Evolutionary conservation across 331 rosid genomes (phyloP).

Genomic region (Quercus phellos): DNA sequence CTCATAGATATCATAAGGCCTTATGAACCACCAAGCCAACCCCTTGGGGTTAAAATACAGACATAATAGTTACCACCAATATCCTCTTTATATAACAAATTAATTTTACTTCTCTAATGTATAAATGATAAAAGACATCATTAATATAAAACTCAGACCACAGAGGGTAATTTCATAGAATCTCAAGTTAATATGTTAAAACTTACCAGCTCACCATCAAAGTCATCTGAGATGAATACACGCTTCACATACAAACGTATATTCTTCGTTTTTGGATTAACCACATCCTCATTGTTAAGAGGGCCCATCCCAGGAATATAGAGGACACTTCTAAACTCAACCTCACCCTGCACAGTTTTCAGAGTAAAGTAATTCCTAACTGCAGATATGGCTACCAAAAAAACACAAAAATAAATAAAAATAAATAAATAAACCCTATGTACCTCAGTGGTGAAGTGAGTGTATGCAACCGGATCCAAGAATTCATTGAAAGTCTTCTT

Average conservation of each 20-base stretch:
- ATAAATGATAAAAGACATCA: background rate
- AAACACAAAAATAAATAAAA: background rate
- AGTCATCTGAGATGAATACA: conserved; percentile 94
- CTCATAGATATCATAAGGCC: too few relatives aligned
- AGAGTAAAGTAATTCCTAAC: conserved; percentile 5
- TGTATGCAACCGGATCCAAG: conserved; percentile 78
- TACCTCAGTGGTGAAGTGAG: conserved; percentile 98
- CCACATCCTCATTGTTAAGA: conserved; percentile 87
- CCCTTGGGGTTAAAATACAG: background rate
- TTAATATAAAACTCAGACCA: background rate
- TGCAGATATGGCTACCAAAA: background rate
- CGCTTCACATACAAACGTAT: conserved; percentile 91
- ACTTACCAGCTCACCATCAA: conserved; percentile 98
- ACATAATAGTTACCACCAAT: background rate
- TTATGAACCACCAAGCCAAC: background rate
- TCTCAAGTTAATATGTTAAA: background rate
- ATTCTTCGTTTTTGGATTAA: conserved; percentile 89
- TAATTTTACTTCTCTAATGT: background rate
- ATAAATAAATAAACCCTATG: background rate
- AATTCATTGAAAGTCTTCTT: conserved; percentile 83
- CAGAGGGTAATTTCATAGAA: background rate
- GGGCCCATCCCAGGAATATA: conserved; percentile 98
- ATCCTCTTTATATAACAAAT: background rate
- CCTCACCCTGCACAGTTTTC: conserved; percentile 76
- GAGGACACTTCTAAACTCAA: conserved; percentile 87